phyloP scores from a whole-genome alignment of 2,329 filamentous ascomycete species.

The Botrytis hyacinthi region DNA sequence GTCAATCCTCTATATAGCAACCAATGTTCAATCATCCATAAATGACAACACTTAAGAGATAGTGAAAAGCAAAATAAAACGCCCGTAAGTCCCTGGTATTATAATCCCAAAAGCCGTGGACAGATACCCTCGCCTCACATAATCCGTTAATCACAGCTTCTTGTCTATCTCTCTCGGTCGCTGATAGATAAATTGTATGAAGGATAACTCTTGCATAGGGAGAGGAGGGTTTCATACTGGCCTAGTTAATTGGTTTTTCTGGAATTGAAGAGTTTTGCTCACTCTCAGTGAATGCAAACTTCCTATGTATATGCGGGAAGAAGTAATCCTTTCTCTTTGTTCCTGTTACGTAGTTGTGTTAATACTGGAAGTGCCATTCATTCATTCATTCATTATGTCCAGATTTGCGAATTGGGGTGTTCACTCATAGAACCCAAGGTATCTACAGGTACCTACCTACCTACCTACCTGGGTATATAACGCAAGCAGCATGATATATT shows the following conservation, averaged over 20 bases:
- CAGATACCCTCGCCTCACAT: accelerated
- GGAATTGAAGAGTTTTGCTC: accelerated
- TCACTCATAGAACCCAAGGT: not conserved
- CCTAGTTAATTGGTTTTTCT: accelerated
- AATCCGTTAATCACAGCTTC: not conserved
- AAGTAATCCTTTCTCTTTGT: accelerated
- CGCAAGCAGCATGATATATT: accelerated
- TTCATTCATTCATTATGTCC: too few species aligned
- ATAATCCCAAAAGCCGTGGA: not conserved
- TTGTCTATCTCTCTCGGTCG: not conserved
- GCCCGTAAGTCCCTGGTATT: not conserved
- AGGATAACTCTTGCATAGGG: accelerated
- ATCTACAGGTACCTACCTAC: not conserved
- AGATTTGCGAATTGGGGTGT: not conserved
- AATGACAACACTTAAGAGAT: not conserved
- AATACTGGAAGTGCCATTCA: too few species aligned
- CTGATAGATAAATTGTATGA: not conserved
- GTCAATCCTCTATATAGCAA: not conserved
- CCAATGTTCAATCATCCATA: accelerated
- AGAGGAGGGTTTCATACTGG: not conserved
- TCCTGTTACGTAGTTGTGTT: not conserved
- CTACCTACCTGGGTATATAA: not conserved
- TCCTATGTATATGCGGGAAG: too few species aligned
- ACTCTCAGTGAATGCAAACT: accelerated
- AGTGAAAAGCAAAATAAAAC: not conserved